Conservation (phyloP, 345 rosid species). For the Theobroma cacao region DNA sequence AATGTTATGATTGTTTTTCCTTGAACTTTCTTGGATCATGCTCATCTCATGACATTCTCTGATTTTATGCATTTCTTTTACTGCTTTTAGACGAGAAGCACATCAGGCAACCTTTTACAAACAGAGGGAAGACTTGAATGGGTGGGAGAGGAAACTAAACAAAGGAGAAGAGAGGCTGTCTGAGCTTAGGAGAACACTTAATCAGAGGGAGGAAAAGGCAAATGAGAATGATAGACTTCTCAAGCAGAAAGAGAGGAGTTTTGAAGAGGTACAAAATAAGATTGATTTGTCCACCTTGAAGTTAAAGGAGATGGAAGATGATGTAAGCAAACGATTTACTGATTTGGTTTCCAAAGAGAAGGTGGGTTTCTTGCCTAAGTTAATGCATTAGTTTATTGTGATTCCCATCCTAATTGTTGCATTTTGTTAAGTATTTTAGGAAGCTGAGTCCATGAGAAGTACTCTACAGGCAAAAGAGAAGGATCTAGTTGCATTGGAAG, state of each 20-base stretch:
- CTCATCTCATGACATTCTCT: slow-evolving; percentile 5
- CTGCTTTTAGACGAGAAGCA: slow-evolving; percentile 68
- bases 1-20: slow-evolving; percentile 3
- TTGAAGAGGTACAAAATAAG: slow-evolving; percentile 53
- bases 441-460: slow-evolving; percentile 38
- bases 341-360: slow-evolving; percentile 64
- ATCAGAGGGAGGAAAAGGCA: slow-evolving; percentile 51
- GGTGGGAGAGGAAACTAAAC: slow-evolving; percentile 68
- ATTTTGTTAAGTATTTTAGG: slow-evolving; percentile 39
- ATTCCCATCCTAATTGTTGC: slow-evolving; percentile 17
- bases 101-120: slow-evolving; percentile 59
- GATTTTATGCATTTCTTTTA: neutral
- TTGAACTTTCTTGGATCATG: slow-evolving; percentile 4
- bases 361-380: slow-evolving; percentile 34
- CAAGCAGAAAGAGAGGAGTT: slow-evolving; percentile 49
- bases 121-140: slow-evolving; percentile 70
- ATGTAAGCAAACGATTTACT: slow-evolving; percentile 38
- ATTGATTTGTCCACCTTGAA: slow-evolving; percentile 42
- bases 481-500: slow-evolving; percentile 55
- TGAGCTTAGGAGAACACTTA: slow-evolving; percentile 52
- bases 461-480: slow-evolving; percentile 51
- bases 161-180: slow-evolving; percentile 44
- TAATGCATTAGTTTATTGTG: neutral
- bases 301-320: slow-evolving; percentile 57
- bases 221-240: slow-evolving; percentile 45